phyloP scores from a whole-genome alignment of 225 moss, liverwort and hornwort species.

The Polytrichum commune region DNA sequence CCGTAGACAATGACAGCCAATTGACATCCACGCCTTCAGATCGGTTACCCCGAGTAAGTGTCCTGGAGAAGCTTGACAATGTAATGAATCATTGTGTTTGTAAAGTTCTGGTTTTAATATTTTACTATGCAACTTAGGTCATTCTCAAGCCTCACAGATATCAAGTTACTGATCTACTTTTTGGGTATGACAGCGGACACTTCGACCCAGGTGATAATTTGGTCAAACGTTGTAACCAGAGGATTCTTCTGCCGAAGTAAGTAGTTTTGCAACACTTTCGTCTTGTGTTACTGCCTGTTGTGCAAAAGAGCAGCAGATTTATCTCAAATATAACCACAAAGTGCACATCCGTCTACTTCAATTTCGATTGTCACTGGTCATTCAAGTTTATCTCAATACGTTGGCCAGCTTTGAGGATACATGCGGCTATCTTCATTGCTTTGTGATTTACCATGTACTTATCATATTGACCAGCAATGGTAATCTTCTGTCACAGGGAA shows the following conservation, averaged over 20 bases:
- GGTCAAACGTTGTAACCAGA: slow-evolving; percentile 8
- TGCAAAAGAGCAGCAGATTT: no score
- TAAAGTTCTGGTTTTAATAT: background rate
- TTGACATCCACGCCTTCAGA: slow-evolving; percentile 35
- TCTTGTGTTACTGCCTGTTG: no score
- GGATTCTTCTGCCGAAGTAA: slow-evolving; percentile 12
- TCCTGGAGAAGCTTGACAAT: background rate
- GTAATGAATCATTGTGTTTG: background rate
- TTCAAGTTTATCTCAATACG: no score
- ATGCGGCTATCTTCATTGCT: no score
- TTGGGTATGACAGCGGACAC: slow-evolving; percentile 53
- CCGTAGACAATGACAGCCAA: slow-evolving; percentile 51
- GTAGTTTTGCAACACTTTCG: background rate
- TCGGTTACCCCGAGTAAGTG: slow-evolving; percentile 53
- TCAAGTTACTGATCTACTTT: slow-evolving; percentile 1
- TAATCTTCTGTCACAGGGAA: no score
- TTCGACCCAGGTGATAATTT: slow-evolving; percentile 52
- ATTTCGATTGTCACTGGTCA: no score
- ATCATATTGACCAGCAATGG: no score
- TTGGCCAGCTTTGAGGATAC: no score
- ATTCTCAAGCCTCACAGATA: background rate
- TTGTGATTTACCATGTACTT: no score
- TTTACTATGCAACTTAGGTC: background rate
- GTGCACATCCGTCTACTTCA: no score
- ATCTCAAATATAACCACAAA: no score